Evolutionary conservation across 163 green algal species (phyloP), one percentile per base, ranked within the genome.

Genomic region (Chlamydomonas reinhardtii): DNA sequence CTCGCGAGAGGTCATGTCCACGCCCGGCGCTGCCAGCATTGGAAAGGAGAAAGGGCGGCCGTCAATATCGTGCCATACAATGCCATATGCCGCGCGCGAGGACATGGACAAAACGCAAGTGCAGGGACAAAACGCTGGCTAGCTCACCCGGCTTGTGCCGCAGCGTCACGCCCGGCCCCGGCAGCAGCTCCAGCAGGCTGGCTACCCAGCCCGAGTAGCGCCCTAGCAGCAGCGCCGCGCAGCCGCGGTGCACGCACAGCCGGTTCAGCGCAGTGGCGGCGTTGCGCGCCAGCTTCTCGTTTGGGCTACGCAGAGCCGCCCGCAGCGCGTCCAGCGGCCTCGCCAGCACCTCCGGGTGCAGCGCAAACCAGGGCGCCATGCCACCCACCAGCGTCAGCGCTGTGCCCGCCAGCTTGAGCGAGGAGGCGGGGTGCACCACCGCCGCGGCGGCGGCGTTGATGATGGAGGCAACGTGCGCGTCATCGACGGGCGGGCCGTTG

Each of bases 261-360:
- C 92, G 76, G 62, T 92, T 90, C 4, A 91, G 72, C 20, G 88
- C 89, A 20, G 92, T 94, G n/a, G 92, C 92, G 25, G 80, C 90
- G 64, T 94, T 94, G 64, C 92, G 89, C 12, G 89, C 84, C 22
- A 94, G 86, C 88, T 92, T 94, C 35, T 90, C 83, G 35, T 93
- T 86, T 0, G 68, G n/a, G 0, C 83, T 91, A 0, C 73, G 24
- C 48, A 91, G 76, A 27, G 90, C 83, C 24, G 73, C 70, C 6
- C 29, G 52, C 19, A 91, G 32, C 12, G 90, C 85, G 39, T 79
- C 35, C 61, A 93, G 73, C 37, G 76, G 82, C 12, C 65, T 27
- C 14, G 77, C 52, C 71, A 90, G 77, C 77, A 54, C 75, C 20
- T 5, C 74, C 24, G 78, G 74, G n/a, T 90, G 77, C 2, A 72